Conservation (phyloP, 164 flowering plant species). For the Piper longum region DNA sequence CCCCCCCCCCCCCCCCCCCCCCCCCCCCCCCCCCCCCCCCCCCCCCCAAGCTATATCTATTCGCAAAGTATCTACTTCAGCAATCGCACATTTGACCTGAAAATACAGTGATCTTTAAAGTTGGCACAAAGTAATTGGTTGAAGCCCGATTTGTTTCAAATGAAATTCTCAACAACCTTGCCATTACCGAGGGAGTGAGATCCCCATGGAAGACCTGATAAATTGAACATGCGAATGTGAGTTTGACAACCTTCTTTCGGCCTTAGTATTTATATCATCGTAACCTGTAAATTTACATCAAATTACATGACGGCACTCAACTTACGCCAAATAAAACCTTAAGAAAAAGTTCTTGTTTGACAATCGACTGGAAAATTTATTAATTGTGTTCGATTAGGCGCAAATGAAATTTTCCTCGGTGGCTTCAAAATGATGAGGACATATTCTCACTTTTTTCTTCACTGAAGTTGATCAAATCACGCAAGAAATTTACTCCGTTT, state of each 20-base stretch:
- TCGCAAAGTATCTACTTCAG: slow-evolving; percentile 65
- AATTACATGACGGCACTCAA: background rate
- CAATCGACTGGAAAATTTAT: slow-evolving; percentile 5
- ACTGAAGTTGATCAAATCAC: too few species aligned
- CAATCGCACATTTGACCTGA: slow-evolving; percentile 60
- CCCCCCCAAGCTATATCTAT: slow-evolving; percentile 64
- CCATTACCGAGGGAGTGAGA: slow-evolving; percentile 28
- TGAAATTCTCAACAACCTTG: slow-evolving; percentile 18
- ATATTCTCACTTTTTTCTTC: slow-evolving; percentile 24
- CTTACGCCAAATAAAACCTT: slow-evolving; percentile 10
- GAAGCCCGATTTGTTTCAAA: background rate
- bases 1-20: too few species aligned
- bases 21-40: too few species aligned
- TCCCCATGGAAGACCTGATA: slow-evolving; percentile 52
- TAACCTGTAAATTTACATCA: slow-evolving; percentile 21
- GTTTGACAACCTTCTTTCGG: slow-evolving; percentile 32
- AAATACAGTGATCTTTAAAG: slow-evolving; percentile 6
- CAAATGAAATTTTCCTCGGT: slow-evolving; percentile 17
- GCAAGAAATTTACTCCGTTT: too few species aligned
- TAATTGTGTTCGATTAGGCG: slow-evolving; percentile 12
- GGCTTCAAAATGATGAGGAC: slow-evolving; percentile 54
- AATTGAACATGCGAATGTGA: slow-evolving; percentile 55
- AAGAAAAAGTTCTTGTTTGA: slow-evolving; percentile 18
- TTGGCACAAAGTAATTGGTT: background rate
- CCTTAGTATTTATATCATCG: slow-evolving; percentile 14